Percentiles rank a stretch among this genome's conserved stretches.
phyloP scores from a whole-genome alignment of 495 filamentous ascomycete genomes.

The Penicillium canariense region DNA sequence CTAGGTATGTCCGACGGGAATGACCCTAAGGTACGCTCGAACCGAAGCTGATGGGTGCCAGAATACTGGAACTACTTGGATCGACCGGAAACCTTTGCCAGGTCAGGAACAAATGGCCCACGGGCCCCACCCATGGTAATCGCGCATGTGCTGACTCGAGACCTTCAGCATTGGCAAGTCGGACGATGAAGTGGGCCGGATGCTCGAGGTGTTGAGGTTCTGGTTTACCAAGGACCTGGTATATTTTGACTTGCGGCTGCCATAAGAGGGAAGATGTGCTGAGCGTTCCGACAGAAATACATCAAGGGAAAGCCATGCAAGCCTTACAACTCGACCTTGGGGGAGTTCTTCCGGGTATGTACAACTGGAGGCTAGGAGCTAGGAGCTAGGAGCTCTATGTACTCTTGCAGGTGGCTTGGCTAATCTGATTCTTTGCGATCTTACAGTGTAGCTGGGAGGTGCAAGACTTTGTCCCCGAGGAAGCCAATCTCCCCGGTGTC shows the following conservation, averaged over 20 bases:
- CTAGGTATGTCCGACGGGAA: conserved; percentile 53
- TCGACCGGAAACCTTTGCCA: conserved; percentile 88
- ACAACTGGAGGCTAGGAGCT: too few relatives aligned
- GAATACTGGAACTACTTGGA: conserved; percentile 99
- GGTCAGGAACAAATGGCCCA: conserved; percentile 46
- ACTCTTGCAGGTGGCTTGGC: not conserved
- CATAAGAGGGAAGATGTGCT: conserved; percentile 11
- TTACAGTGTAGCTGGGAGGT: conserved; percentile 92
- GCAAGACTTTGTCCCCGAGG: conserved; percentile 57
- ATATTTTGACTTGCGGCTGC: conserved; percentile 19
- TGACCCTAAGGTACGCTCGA: too few relatives aligned
- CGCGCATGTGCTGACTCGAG: conserved; percentile 37
- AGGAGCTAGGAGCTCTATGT: too few relatives aligned
- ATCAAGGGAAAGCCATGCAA: conserved; percentile 98
- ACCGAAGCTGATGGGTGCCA: conserved; percentile 28
- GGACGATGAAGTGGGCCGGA: conserved; percentile 84
- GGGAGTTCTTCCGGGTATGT: conserved; percentile 94
- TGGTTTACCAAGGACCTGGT: conserved; percentile 98
- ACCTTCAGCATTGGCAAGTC: conserved; percentile 82
- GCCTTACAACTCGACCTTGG: conserved; percentile 93
- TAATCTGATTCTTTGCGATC: not conserved
- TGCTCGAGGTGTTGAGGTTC: conserved; percentile 88
- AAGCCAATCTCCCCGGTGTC: conserved; percentile 38
- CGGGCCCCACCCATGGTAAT: conserved; percentile 15
- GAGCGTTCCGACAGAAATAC: conserved; percentile 65